A percentile compares a stretch with the other conserved stretches of the same genome.
Conservation (phyloP, 805 yeast species). For the Sugiyamaella floridensis region DNA sequence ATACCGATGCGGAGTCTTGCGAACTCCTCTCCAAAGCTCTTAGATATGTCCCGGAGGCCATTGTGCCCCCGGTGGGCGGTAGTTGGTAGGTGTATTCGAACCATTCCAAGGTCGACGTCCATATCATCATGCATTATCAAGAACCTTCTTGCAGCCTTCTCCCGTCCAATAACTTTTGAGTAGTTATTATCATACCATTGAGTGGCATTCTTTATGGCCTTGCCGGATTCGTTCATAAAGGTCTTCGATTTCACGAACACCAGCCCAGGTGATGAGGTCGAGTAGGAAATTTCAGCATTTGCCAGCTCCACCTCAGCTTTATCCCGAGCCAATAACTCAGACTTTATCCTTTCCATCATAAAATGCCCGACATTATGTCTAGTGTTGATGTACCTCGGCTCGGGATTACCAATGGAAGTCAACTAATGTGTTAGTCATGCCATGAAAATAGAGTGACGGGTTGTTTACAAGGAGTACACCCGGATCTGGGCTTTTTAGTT, state of each 20-base stretch:
- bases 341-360: slow-evolving; percentile 34
- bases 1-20: slow-evolving; percentile 72
- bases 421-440: slow-evolving; percentile 4
- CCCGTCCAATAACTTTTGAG: slow-evolving; percentile 9
- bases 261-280: slow-evolving; percentile 22
- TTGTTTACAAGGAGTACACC: slow-evolving; percentile 3
- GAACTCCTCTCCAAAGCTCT: slow-evolving; percentile 39
- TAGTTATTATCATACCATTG: slow-evolving; percentile 25
- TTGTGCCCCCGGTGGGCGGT: slow-evolving; percentile 76
- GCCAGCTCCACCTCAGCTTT: slow-evolving; percentile 7
- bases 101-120: slow-evolving; percentile 56
- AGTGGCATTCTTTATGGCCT: slow-evolving; percentile 47
- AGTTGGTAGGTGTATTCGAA: slow-evolving; percentile 53
- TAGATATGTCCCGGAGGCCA: slow-evolving; percentile 63
- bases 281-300: slow-evolving; percentile 21
- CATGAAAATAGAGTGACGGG: background rate
- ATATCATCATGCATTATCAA: slow-evolving; percentile 76
- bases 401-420: slow-evolving; percentile 71
- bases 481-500: background rate
- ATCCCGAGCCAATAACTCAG: slow-evolving; percentile 8
- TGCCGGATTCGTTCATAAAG: slow-evolving; percentile 68
- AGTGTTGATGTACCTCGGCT: slow-evolving; percentile 49
- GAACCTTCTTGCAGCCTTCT: slow-evolving; percentile 27
- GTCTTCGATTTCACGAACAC: slow-evolving; percentile 46
- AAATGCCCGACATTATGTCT: slow-evolving; percentile 76